These are phyloP conservation scores for Rosa chinensis DNA, from an alignment of 306 rosid genomes.

Conservation along the genomic window DNA sequence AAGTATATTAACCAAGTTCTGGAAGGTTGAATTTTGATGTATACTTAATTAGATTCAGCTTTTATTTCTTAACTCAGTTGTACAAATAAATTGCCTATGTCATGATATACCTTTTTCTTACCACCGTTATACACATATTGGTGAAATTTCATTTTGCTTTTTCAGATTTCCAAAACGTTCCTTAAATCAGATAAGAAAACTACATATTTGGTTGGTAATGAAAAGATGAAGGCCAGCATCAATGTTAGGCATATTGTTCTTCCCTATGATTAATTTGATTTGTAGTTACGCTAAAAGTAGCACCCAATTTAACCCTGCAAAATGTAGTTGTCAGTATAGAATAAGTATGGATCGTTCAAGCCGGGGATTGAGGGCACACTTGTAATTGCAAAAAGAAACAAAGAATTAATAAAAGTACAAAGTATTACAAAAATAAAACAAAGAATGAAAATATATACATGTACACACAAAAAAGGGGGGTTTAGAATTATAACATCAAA, in stretches of 20 bases:
- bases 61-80: neutral
- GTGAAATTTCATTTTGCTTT: constrained; percentile 10
- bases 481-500: too few species aligned
- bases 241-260: constrained; percentile 87
- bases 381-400: too few species aligned
- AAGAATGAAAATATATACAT: too few species aligned
- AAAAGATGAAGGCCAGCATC: constrained; percentile 86
- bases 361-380: too few species aligned
- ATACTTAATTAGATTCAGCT: neutral
- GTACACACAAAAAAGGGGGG: too few species aligned
- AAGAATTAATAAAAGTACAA: too few species aligned
- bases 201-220: constrained; percentile 88
- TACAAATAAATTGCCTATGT: neutral
- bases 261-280: constrained; percentile 35
- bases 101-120: neutral
- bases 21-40: neutral
- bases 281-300: too few species aligned
- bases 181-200: constrained; percentile 72
- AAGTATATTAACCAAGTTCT: constrained; percentile 14
- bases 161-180: constrained; percentile 71
- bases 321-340: too few species aligned
- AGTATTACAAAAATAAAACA: too few species aligned
- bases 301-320: too few species aligned
- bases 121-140: neutral
- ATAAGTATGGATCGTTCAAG: too few species aligned